These are phyloP conservation scores for Ramularia collo-cygni DNA, from an alignment of 2,329 filamentous ascomycete species.

Conservation along the genomic window DNA sequence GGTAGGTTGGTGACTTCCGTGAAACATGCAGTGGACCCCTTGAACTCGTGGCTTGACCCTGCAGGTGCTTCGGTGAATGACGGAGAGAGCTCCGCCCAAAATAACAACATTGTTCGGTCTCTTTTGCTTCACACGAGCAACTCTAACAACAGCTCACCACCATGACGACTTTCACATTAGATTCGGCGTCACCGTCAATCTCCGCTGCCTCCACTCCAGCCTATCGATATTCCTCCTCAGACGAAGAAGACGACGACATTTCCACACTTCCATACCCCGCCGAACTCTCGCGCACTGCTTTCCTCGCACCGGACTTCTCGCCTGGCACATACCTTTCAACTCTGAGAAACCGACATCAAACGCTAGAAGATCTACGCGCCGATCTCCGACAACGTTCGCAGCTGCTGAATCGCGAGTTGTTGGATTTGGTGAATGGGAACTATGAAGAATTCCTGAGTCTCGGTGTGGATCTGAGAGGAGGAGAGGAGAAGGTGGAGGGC, in stretches of 20 bases:
- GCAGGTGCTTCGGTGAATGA: too few species aligned
- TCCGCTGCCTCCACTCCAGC: slow-evolving; percentile 30
- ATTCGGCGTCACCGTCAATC: slow-evolving; percentile 15
- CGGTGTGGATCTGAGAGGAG: slow-evolving; percentile 73
- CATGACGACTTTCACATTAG: slow-evolving; percentile 47
- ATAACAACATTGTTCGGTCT: too few species aligned
- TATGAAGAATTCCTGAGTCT: slow-evolving; percentile 86
- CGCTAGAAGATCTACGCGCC: slow-evolving; percentile 81
- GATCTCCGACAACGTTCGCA: slow-evolving; percentile 78
- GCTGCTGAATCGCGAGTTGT: slow-evolving; percentile 73
- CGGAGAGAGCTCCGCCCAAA: too few species aligned
- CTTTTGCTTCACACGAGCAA: background rate
- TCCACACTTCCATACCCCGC: slow-evolving; percentile 77
- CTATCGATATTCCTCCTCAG: slow-evolving; percentile 41
- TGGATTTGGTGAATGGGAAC: slow-evolving; percentile 92
- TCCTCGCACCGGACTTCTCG: slow-evolving; percentile 70
- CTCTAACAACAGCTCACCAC: background rate
- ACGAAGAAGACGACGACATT: slow-evolving; percentile 51
- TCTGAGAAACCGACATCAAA: slow-evolving; percentile 82
- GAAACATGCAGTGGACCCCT: too few species aligned
- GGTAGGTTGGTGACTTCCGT: too few species aligned
- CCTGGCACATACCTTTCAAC: slow-evolving; percentile 77
- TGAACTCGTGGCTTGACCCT: too few species aligned
- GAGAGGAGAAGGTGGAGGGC: slow-evolving; percentile 86
- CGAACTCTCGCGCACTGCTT: slow-evolving; percentile 75